Conservation (phyloP, 768 basidiomycete genomes). For the Suillus plorans region DNA sequence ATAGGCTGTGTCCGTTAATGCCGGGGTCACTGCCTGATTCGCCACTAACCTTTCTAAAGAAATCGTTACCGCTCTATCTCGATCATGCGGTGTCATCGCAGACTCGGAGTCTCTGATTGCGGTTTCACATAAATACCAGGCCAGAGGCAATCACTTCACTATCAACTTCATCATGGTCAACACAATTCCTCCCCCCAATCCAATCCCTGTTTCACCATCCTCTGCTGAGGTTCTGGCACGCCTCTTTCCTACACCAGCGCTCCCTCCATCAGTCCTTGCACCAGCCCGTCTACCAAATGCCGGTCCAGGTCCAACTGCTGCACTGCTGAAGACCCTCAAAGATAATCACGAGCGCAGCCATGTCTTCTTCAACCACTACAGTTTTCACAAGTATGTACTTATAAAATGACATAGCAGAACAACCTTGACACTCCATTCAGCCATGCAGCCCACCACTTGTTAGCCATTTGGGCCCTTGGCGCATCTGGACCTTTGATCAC, state of each 20-base stretch:
- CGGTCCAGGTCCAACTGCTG: constrained; percentile 37
- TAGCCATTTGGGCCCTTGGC: constrained; percentile 63
- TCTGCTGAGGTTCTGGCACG: constrained; percentile 20
- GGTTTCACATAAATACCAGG: background rate
- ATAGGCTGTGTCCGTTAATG: background rate
- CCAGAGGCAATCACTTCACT: too few species aligned
- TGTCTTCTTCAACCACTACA: constrained; percentile 48
- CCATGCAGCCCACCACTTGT: constrained; percentile 56
- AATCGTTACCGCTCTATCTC: background rate
- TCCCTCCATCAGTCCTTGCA: constrained; percentile 30
- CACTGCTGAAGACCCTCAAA: constrained; percentile 40
- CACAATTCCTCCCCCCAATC: constrained; percentile 1
- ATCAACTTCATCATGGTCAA: constrained; percentile 1
- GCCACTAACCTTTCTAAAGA: background rate
- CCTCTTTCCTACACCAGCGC: constrained; percentile 33
- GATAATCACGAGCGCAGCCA: constrained; percentile 56
- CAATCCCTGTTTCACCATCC: constrained; percentile 19
- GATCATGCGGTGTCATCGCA: background rate
- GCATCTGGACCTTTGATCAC: constrained; percentile 42
- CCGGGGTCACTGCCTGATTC: background rate
- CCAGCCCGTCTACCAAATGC: constrained; percentile 37
- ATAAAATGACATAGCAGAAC: background rate
- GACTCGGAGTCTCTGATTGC: background rate
- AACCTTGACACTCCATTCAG: constrained; percentile 23
- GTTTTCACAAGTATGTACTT: constrained; percentile 31